These are phyloP conservation scores for Plantago coronopus DNA, from an alignment of 305 asterid genomes.

Conservation along the genomic window DNA sequence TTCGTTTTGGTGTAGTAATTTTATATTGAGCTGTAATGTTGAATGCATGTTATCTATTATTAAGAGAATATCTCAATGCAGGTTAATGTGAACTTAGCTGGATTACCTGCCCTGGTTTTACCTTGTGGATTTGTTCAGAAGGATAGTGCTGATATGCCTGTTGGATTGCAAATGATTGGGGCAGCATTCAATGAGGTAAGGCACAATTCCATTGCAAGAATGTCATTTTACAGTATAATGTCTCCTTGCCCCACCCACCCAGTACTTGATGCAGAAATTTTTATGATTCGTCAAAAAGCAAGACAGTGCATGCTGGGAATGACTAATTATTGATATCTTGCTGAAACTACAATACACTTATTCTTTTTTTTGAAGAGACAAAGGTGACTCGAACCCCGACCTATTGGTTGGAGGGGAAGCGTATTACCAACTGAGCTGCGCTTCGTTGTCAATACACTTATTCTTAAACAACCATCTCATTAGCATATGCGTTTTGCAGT, in stretches of 20 bases:
- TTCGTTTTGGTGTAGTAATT: too few relatives aligned
- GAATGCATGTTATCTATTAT: neutral
- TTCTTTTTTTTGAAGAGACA: too few relatives aligned
- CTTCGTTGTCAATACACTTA: too few relatives aligned
- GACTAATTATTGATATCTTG: neutral
- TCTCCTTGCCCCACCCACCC: neutral
- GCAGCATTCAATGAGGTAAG: slow-evolving; percentile 83
- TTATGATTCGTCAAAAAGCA: neutral
- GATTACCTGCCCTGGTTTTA: slow-evolving; percentile 88
- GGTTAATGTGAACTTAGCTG: slow-evolving; percentile 98
- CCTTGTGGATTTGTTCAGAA: slow-evolving; percentile 83
- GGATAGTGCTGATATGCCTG: slow-evolving; percentile 57
- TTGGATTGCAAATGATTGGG: slow-evolving; percentile 92
- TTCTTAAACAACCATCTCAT: neutral
- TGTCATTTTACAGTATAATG: neutral
- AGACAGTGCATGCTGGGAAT: neutral
- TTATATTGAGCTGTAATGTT: neutral
- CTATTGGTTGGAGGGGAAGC: too few relatives aligned
- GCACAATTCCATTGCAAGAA: neutral
- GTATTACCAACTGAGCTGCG: too few relatives aligned
- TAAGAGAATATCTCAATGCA: slow-evolving; percentile 14
- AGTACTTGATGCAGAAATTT: neutral
- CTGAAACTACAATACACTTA: too few relatives aligned
- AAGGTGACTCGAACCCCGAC: too few relatives aligned
- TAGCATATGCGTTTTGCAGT: neutral